phyloP scores from a whole-genome alignment of 257 asterid species.

The Linaria vulgaris region DNA sequence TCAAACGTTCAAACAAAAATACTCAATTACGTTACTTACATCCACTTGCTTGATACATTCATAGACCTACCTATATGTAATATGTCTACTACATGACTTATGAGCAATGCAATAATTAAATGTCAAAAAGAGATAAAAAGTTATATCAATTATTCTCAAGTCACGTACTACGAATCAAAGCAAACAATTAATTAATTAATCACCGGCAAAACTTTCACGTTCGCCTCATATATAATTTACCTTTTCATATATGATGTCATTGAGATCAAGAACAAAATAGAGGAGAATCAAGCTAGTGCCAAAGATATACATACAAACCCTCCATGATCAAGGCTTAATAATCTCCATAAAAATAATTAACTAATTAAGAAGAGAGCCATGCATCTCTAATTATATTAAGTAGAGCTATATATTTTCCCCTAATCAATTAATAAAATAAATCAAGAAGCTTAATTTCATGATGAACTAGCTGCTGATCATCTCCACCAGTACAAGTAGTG shows the following conservation, averaged over 20 bases:
- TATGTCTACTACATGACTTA: no score
- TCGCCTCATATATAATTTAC: constrained; percentile 34
- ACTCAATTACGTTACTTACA: no score
- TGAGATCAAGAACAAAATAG: constrained; percentile 21
- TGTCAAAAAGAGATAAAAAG: not conserved
- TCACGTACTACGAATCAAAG: not conserved
- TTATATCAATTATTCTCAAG: constrained; percentile 16
- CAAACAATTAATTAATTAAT: constrained; percentile 11
- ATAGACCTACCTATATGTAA: no score
- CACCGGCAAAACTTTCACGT: constrained; percentile 55
- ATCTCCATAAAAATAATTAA: no score
- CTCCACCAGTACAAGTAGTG: constrained; percentile 44
- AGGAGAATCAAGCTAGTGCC: constrained; percentile 60
- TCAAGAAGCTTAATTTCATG: constrained; percentile 48
- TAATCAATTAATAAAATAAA: constrained; percentile 43
- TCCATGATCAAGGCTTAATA: constrained; percentile 7
- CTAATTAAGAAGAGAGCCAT: no score
- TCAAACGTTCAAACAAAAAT: no score
- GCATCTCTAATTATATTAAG: no score
- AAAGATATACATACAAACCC: constrained; percentile 32
- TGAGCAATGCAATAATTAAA: not conserved
- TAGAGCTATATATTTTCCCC: no score
- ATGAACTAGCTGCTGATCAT: constrained; percentile 27
- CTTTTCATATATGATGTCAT: constrained; percentile 5
- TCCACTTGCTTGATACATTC: no score